phyloP scores from a whole-genome alignment of 768 basidiomycete species.

The Mycena amicta region DNA sequence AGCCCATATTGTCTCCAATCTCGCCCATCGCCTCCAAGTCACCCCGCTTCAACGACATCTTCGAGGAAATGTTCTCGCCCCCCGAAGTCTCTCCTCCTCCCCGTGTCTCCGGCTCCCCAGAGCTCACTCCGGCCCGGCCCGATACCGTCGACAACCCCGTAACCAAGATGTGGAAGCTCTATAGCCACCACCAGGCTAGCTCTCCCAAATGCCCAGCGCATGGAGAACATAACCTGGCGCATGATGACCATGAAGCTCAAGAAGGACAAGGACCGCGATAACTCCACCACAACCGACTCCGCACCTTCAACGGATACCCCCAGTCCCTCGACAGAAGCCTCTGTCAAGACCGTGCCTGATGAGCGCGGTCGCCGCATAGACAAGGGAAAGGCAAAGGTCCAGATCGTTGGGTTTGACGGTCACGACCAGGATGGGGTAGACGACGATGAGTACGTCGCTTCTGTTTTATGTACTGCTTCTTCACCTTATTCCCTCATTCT shows the following conservation, averaged over 20 bases:
- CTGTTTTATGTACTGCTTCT: slow-evolving; percentile 12
- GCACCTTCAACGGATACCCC: slow-evolving; percentile 13
- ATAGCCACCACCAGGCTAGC: slow-evolving; percentile 86
- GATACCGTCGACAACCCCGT: slow-evolving; percentile 39
- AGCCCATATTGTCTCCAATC: slow-evolving; percentile 41
- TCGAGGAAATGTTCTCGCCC: slow-evolving; percentile 65
- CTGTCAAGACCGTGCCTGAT: slow-evolving; percentile 31
- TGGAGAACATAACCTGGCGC: slow-evolving; percentile 98
- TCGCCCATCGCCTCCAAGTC: slow-evolving; percentile 61
- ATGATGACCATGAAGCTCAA: slow-evolving; percentile 97
- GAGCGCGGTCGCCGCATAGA: slow-evolving; percentile 75
- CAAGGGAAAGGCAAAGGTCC: slow-evolving; percentile 79
- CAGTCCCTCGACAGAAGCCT: slow-evolving; percentile 21
- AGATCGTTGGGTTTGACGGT: slow-evolving; percentile 82
- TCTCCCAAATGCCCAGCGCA: slow-evolving; percentile 88
- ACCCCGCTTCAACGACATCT: slow-evolving; percentile 67
- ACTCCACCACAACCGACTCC: slow-evolving; percentile 17
- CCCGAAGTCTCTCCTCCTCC: slow-evolving; percentile 21
- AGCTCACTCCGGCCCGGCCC: slow-evolving; percentile 11
- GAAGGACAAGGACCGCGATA: slow-evolving; percentile 74
- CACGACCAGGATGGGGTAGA: slow-evolving; percentile 70
- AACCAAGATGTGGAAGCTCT: slow-evolving; percentile 97
- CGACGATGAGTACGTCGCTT: slow-evolving; percentile 68
- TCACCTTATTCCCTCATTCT: slow-evolving; percentile 26
- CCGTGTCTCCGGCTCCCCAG: slow-evolving; percentile 42